These are phyloP conservation scores for Nicotiana noctiflora DNA, from an alignment of 257 asterid genomes.

Conservation along the genomic window DNA sequence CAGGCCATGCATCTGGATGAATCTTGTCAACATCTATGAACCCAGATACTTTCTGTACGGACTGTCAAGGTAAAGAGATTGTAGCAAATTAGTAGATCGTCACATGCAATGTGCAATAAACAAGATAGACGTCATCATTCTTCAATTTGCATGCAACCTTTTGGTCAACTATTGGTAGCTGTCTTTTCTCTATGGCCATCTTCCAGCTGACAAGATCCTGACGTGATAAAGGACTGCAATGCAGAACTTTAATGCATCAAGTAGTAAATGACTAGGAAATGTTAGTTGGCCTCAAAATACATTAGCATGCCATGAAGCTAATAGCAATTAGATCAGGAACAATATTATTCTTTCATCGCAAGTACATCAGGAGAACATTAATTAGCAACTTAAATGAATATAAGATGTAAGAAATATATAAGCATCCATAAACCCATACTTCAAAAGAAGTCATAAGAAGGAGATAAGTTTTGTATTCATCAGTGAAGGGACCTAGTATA, in stretches of 20 bases:
- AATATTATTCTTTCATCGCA: not conserved
- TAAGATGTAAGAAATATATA: not conserved
- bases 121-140: slow-evolving; percentile 4
- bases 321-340: not conserved
- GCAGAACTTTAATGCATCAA: slow-evolving; percentile 12
- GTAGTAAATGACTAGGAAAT: slow-evolving; percentile 1
- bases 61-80: slow-evolving; percentile 31
- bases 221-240: slow-evolving; percentile 78
- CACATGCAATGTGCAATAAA: not conserved
- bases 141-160: slow-evolving; percentile 45
- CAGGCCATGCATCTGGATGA: slow-evolving; percentile 97
- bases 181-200: slow-evolving; percentile 90
- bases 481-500: slow-evolving; percentile 5
- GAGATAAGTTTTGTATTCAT: not conserved
- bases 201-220: slow-evolving; percentile 99
- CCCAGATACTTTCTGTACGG: slow-evolving; percentile 76
- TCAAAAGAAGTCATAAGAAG: not conserved
- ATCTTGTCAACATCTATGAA: slow-evolving; percentile 92
- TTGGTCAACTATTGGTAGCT: slow-evolving; percentile 70
- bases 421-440: not conserved
- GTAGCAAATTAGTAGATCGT: not conserved
- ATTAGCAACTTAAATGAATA: slow-evolving; percentile 1
- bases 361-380: not conserved
- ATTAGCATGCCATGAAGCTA: not conserved
- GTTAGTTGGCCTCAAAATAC: slow-evolving; percentile 8